These are phyloP conservation scores for Hypomontagnella submonticulosa DNA, from an alignment of 495 filamentous ascomycete genomes.

Conservation along the genomic window DNA sequence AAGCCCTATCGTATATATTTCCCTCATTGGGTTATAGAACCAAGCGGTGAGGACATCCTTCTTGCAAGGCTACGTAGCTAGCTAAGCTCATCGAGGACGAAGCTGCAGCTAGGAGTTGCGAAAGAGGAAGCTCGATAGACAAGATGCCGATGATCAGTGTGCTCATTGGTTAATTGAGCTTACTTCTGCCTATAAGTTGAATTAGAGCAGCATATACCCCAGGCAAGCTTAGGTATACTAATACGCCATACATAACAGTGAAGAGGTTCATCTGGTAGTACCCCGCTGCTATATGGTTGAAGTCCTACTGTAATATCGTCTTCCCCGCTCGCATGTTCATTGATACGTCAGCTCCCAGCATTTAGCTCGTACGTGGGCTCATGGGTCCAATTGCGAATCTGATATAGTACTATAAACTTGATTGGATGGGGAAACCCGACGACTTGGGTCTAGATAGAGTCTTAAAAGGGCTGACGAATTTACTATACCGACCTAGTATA, in stretches of 20 bases:
- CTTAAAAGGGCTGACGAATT: constrained; percentile 14
- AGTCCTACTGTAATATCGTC: constrained; percentile 30
- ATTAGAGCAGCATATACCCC: constrained; percentile 3
- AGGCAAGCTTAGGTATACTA: constrained; percentile 7
- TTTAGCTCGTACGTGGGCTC: constrained; percentile 7
- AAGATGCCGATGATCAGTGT: neutral
- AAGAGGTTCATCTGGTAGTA: constrained; percentile 17
- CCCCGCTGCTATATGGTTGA: constrained; percentile 14
- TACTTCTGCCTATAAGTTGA: neutral
- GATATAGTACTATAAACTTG: constrained; percentile 18
- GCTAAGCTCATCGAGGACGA: constrained; percentile 11
- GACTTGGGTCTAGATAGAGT: constrained; percentile 9
- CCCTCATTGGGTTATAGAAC: constrained; percentile 21
- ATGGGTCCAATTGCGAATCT: constrained; percentile 29
- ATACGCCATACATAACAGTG: constrained; percentile 1
- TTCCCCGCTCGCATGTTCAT: constrained; percentile 19
- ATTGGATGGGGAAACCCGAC: constrained; percentile 30
- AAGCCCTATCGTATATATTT: constrained; percentile 32
- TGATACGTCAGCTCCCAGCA: constrained; percentile 29
- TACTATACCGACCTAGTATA: neutral
- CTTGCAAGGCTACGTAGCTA: constrained; percentile 10
- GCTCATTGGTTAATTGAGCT: constrained; percentile 22
- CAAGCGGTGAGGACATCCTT: constrained; percentile 24
- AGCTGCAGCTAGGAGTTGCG: constrained; percentile 15
- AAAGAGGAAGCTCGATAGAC: constrained; percentile 39